Percentiles rank a stretch among this genome's conserved stretches.
These are phyloP conservation scores for Hymenoscyphus salicellus DNA, from an alignment of 2,329 filamentous ascomycete genomes.

Conservation along the genomic window DNA sequence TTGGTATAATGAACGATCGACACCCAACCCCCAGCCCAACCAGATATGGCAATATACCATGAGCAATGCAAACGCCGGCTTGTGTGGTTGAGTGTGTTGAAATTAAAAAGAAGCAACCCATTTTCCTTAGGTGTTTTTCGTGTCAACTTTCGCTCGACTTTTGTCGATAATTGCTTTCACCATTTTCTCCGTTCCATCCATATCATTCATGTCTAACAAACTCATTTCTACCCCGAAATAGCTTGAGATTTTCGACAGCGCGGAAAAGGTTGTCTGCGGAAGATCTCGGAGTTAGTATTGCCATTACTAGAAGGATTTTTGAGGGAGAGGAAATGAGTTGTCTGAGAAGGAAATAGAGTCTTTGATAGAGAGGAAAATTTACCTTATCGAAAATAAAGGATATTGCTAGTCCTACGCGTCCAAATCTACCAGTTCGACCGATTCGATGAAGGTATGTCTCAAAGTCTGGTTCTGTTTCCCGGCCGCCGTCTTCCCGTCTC, in stretches of 20 bases:
- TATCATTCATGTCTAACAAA: neutral
- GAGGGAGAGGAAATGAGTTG: no score
- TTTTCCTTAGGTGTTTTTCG: neutral
- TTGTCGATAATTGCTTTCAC: neutral
- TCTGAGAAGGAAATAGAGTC: no score
- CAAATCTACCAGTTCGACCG: slow-evolving; percentile 92
- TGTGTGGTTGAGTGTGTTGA: neutral
- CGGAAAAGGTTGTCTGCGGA: no score
- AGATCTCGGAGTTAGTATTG: no score
- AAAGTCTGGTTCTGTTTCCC: slow-evolving; percentile 80
- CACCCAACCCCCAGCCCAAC: neutral
- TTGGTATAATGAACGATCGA: neutral
- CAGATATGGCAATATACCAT: neutral
- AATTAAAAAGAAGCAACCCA: neutral
- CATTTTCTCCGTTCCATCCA: neutral
- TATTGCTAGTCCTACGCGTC: slow-evolving; percentile 66
- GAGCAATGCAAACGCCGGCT: neutral
- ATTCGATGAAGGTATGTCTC: slow-evolving; percentile 99
- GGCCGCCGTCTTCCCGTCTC: slow-evolving; percentile 45
- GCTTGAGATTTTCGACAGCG: neutral
- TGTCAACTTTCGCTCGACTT: neutral
- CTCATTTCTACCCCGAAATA: neutral
- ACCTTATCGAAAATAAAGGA: neutral
- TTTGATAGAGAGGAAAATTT: no score
- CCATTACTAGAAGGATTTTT: no score